Evolutionary conservation across 495 filamentous ascomycete genomes (phyloP), one percentile per base, ranked within the genome.

Genomic region (Daldinia decipiens): DNA sequence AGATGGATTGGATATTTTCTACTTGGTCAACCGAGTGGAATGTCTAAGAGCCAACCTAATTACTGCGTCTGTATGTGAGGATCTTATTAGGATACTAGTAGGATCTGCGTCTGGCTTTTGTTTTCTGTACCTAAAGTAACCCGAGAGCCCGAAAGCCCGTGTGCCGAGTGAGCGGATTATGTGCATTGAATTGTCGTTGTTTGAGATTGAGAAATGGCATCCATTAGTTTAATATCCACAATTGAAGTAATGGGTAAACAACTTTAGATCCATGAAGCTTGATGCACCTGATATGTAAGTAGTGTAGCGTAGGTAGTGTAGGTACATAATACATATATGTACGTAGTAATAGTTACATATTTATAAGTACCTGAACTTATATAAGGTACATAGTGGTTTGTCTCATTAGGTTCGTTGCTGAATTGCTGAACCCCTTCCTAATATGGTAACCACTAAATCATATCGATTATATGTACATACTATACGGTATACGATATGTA

Each of bases 171-270:
- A 65, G 70, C 70, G 70, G 65, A 62, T 62, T 68, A 64, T 62
- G 57, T 65, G 60, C 61, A 57, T 47, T 59, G 51, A 43, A 53
- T 50, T 61, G 55, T 52, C 34, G 45, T 50, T 68, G 70, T 68
- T 68, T 72, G 68, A 63, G 63, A 71, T 71, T 66, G 59, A 71
- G 13, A 68, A 65, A 65, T 64, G 54, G 19, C 50, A 51, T 65
- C 50, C 47, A 43, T 57, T 65, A 68, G 60, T 34, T 57, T 57
- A 56, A 64, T 67, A 71, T 45, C 69, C 69, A 71, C 53, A 65
- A 67, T 66, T 64, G 9, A 64, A 63, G 45, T 40, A 40, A n/a
- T 40, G 39, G 39, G 39, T 40, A 40, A 40, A 40, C 24, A 53
- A 53, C 27, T 27, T 57, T 65, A 59, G 65, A 68, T 67, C 63